Evolutionary conservation across 345 rosid species (phyloP).

Genomic region (Salix suchowensis): DNA sequence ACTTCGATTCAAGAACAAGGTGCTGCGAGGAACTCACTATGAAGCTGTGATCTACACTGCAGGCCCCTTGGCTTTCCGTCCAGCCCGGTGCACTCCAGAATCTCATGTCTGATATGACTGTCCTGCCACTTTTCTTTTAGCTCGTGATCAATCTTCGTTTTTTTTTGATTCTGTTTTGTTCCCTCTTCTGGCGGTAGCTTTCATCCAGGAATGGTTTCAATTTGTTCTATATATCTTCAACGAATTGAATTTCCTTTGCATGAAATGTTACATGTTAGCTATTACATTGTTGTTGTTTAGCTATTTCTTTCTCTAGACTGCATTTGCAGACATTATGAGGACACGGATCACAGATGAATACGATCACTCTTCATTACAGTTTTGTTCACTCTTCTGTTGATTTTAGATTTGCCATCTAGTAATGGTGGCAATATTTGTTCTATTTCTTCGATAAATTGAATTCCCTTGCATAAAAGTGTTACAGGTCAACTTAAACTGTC

Average conservation of each 20-base stretch:
- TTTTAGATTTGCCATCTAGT: neutral
- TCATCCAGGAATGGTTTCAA: neutral
- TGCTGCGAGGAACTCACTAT: slow-evolving; percentile 31
- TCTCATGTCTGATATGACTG: slow-evolving; percentile 19
- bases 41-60: slow-evolving; percentile 66
- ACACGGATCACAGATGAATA: neutral
- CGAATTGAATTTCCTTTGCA: neutral
- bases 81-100: slow-evolving; percentile 48
- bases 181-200: neutral
- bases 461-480: neutral
- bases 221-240: slow-evolving; percentile 6
- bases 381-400: neutral
- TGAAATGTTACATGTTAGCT: neutral
- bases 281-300: neutral
- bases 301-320: neutral
- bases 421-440: neutral
- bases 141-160: neutral
- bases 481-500: neutral
- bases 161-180: slow-evolving; percentile 7
- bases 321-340: neutral
- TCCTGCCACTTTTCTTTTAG: neutral
- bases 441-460: neutral
- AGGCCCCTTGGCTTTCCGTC: slow-evolving; percentile 88
- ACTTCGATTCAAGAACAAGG: slow-evolving; percentile 55
- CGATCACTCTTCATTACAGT: neutral